Evolutionary conservation across 106 monocot species (phyloP).

Genomic region (Dendrobium catenatum): DNA sequence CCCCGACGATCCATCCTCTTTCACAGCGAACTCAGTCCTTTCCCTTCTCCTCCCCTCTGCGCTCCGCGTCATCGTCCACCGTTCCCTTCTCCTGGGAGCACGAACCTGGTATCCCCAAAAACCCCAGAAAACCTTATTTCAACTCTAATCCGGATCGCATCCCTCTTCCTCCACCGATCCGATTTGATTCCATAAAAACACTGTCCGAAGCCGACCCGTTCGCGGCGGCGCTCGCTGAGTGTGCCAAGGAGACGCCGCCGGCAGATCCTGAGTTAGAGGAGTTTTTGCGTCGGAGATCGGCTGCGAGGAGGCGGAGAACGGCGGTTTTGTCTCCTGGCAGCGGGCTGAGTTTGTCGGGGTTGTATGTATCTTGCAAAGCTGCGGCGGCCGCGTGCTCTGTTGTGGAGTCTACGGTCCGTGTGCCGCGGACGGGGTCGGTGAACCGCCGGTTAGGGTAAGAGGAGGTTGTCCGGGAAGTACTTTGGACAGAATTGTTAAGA

Average conservation of each 20-base stretch:
- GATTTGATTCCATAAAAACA: slow-evolving; percentile 11
- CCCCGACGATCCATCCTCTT: background rate
- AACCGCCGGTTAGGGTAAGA: slow-evolving; percentile 5
- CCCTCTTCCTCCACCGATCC: slow-evolving; percentile 25
- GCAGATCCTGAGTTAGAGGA: background rate
- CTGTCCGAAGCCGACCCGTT: slow-evolving; percentile 24
- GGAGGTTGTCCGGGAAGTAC: background rate
- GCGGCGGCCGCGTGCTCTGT: slow-evolving; percentile 28
- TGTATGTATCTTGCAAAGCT: slow-evolving; percentile 41
- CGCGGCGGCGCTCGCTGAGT: slow-evolving; percentile 30
- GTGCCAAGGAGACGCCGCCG: slow-evolving; percentile 17
- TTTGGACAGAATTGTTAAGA: background rate
- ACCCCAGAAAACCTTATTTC: background rate
- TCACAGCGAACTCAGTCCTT: background rate
- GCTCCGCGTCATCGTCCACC: slow-evolving; percentile 10
- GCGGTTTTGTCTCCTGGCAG: slow-evolving; percentile 1
- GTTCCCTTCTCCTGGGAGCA: slow-evolving; percentile 60
- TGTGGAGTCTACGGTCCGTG: slow-evolving; percentile 15
- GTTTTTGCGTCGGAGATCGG: background rate
- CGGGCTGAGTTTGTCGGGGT: slow-evolving; percentile 7
- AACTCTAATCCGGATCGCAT: background rate
- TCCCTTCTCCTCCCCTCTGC: slow-evolving; percentile 7
- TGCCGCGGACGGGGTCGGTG: background rate
- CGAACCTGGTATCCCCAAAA: slow-evolving; percentile 42
- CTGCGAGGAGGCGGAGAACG: slow-evolving; percentile 3